Percentiles rank a stretch among this genome's conserved stretches.
Conservation (phyloP, 192 early-diverging fungal species). For the Entophlyctis luteolus region DNA sequence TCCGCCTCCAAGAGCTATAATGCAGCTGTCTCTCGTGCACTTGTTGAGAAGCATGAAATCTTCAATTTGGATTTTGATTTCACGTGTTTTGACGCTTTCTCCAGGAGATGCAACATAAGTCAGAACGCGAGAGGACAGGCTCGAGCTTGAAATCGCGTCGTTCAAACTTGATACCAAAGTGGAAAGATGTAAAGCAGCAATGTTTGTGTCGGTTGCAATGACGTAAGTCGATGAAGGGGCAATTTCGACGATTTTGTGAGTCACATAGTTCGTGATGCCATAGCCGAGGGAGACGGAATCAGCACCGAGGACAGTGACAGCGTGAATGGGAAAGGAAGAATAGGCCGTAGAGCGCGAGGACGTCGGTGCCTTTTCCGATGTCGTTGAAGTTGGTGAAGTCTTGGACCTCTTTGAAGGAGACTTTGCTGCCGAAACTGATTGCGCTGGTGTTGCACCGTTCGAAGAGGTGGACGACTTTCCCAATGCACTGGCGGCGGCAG, state of each 20-base stretch:
- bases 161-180: background rate
- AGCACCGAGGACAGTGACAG: constrained; percentile 77
- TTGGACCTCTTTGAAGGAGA: constrained; percentile 34
- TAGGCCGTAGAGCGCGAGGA: background rate
- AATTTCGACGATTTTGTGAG: constrained; percentile 65
- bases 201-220: constrained; percentile 80
- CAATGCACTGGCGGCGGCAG: background rate
- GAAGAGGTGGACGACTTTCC: background rate
- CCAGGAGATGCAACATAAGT: constrained; percentile 79
- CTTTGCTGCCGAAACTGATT: background rate
- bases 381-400: constrained; percentile 8
- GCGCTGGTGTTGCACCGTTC: background rate
- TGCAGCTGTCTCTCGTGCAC: constrained; percentile 88
- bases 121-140: constrained; percentile 46
- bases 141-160: background rate
- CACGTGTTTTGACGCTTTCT: constrained; percentile 83
- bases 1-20: constrained; percentile 93
- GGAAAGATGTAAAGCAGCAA: constrained; percentile 70
- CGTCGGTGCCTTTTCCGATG: constrained; percentile 1
- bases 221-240: constrained; percentile 78
- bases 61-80: constrained; percentile 80
- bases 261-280: constrained; percentile 71
- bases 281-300: constrained; percentile 83
- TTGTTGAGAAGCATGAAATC: constrained; percentile 81
- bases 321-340: background rate